Evolutionary conservation across 2,329 filamentous ascomycete genomes (phyloP), one percentile per base, ranked within the genome.

Genomic region (Myriosclerotinia curreyana): DNA sequence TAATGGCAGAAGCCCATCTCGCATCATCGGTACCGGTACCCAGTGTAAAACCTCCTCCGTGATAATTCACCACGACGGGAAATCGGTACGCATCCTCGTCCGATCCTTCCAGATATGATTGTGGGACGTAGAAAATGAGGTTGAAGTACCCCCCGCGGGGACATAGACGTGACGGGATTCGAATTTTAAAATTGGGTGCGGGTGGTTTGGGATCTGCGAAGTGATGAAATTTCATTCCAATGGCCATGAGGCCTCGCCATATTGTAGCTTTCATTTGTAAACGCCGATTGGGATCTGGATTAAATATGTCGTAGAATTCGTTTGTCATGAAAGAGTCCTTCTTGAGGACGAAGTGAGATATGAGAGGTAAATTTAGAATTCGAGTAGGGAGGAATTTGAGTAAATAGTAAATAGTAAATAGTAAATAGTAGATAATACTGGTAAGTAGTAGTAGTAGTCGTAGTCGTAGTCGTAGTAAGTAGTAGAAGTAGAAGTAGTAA

Each of bases 1-100:
- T 75, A 4, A 86, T 81, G 44, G 80, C 77, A 5, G 81, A 78
- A 7, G 82, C 83, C 79, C 86, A 88, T 50, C 85, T 79, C 17
- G 84, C 82, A 71, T 89, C 86, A 71, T 89, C 84, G 5, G 83
- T 86, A 4, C 82, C 84, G 54, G 80, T 80, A 15, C 87, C 87
- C 40, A 88, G 75, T 8, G 86, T 83, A 75, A 87, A 89, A 6
- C 87, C 87, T 28, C 87, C 87, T 34, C 86, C 86, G 70, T 90
- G 87, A 70, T 86, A 87, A 72, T 88, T 87, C 69, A 89, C 79
- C 36, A 89, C 79, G 22, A 83, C 83, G 0, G 86, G 80, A 59
- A 71, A 78, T n/a, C 66, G 70, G 46, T 68, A 66, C n/a, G 17
- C 28, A 7, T 58, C 54, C 22, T 71, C 64, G 36, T 74, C 65